Conservation (phyloP, 257 asterid species). For the Lantana camara region DNA sequence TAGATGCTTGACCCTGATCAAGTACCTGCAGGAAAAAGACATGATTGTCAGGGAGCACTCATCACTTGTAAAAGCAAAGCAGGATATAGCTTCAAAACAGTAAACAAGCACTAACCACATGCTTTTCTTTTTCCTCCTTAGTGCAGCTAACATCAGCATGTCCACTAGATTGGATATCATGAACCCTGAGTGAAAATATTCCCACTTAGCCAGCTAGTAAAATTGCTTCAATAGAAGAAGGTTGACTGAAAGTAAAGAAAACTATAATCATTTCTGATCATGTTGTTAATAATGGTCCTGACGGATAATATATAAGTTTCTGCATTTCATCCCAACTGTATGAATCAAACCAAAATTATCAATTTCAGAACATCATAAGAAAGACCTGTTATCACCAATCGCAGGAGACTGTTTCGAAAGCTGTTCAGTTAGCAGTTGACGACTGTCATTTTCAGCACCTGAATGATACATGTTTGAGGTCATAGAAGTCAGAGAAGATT, state of each 20-base stretch:
- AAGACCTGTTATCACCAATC: conserved; percentile 57
- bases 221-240: conserved; percentile 17
- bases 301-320: conserved; percentile 13
- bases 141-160: conserved; percentile 43
- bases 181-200: conserved; percentile 44
- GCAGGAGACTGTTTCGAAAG: conserved; percentile 42
- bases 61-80: conserved; percentile 5
- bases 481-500: conserved; percentile 41
- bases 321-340: conserved; percentile 25
- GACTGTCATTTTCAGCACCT: conserved; percentile 47
- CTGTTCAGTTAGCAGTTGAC: conserved; percentile 42
- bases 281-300: background rate
- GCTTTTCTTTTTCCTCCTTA: conserved; percentile 47
- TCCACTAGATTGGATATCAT: conserved; percentile 46
- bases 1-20: conserved; percentile 47
- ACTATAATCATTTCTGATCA: conserved; percentile 9
- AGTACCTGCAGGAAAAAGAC: conserved; percentile 47
- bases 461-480: conserved; percentile 44
- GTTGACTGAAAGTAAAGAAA: background rate
- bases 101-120: conserved; percentile 45
- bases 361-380: conserved; percentile 21
- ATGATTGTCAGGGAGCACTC: conserved; percentile 4
- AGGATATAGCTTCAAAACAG: conserved; percentile 26
- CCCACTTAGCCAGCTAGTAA: conserved; percentile 21
- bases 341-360: conserved; percentile 17